Percentiles rank a stretch among this genome's conserved stretches.
Conservation (phyloP, 331 rosid genomes). For the Rhamnella rubrinervis region DNA sequence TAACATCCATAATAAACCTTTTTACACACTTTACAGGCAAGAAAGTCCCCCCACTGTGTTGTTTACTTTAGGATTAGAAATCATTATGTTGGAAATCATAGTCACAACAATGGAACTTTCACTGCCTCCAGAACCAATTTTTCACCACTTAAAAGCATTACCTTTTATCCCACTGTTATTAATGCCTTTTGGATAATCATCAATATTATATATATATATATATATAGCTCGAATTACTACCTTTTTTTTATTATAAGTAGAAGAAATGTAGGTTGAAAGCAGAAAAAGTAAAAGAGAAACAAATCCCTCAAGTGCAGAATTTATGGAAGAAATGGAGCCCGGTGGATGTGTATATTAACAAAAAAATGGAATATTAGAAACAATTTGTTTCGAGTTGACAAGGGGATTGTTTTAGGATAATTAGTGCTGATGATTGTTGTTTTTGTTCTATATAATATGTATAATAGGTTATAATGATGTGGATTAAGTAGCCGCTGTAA, state of each 20-base stretch:
- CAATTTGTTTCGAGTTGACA: no score
- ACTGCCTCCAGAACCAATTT: conserved; percentile 21
- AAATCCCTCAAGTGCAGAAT: neutral
- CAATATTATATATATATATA: no score
- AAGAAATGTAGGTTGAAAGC: neutral
- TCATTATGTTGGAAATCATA: conserved; percentile 11
- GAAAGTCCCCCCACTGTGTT: conserved; percentile 25
- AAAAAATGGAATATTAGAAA: neutral
- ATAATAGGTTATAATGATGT: no score
- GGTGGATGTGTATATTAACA: neutral
- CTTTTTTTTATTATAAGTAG: neutral
- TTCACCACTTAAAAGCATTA: conserved; percentile 20
- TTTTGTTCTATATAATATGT: no score
- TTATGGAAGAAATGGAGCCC: conserved; percentile 16
- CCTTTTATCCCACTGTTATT: conserved; percentile 5
- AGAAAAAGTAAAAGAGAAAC: neutral
- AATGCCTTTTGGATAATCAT: conserved; percentile 1
- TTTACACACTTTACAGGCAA: conserved; percentile 39
- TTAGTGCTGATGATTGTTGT: no score
- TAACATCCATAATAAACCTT: conserved; percentile 25
- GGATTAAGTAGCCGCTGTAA: no score
- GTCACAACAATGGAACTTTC: conserved; percentile 15
- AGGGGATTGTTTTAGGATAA: no score
- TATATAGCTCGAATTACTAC: no score
- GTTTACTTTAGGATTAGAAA: conserved; percentile 24